Percentiles rank a stretch among this genome's conserved stretches.
phyloP scores from a whole-genome alignment of 768 basidiomycete genomes.

The Rhizopogon roseolus region DNA sequence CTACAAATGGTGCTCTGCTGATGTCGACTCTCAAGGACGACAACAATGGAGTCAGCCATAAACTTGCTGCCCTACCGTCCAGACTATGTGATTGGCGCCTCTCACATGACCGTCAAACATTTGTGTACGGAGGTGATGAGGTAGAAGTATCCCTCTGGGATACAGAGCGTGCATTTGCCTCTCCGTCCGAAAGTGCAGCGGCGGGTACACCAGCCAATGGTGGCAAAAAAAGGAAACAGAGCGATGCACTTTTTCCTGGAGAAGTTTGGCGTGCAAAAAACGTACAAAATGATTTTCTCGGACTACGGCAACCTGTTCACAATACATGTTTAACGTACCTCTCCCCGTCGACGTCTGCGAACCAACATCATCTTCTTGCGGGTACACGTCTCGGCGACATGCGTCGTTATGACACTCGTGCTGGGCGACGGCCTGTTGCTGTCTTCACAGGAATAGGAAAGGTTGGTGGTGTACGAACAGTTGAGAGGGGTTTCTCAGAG shows the following conservation, averaged over 20 bases:
- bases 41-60: slow-evolving; percentile 12
- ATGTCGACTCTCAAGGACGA: slow-evolving; percentile 32
- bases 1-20: slow-evolving; percentile 70
- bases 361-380: slow-evolving; percentile 50
- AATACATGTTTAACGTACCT: slow-evolving; percentile 67
- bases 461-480: slow-evolving; percentile 52
- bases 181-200: slow-evolving; percentile 13
- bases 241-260: slow-evolving; percentile 54
- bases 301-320: slow-evolving; percentile 73
- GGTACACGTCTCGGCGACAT: slow-evolving; percentile 75
- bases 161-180: slow-evolving; percentile 49
- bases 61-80: slow-evolving; percentile 51
- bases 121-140: slow-evolving; percentile 84
- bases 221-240: slow-evolving; percentile 47
- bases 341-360: slow-evolving; percentile 28
- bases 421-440: slow-evolving; percentile 60
- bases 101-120: slow-evolving; percentile 45
- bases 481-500: slow-evolving; percentile 57
- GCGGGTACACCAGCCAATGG: slow-evolving; percentile 7
- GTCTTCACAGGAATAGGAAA: slow-evolving; percentile 61
- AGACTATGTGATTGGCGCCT: slow-evolving; percentile 68
- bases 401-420: slow-evolving; percentile 72
- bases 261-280: slow-evolving; percentile 88
- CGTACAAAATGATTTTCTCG: slow-evolving; percentile 72
- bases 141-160: slow-evolving; percentile 83